Conservation (phyloP, 805 yeast species). For the Suhomyces tanzawaensis region DNA sequence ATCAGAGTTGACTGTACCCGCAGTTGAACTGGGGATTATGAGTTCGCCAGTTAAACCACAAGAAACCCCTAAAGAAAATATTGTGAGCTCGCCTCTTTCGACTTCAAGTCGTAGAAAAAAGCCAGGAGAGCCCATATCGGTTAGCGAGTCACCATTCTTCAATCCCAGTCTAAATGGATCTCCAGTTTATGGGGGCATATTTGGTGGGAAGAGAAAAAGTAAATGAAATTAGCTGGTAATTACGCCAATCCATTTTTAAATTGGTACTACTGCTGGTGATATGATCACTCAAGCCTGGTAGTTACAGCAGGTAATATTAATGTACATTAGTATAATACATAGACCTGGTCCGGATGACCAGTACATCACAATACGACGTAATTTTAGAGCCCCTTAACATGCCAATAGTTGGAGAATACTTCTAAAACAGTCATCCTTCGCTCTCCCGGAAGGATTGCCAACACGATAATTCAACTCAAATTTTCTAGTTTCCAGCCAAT, state of each 20-base stretch:
- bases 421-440: too few relatives aligned
- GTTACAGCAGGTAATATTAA: slow-evolving; percentile 3
- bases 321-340: slow-evolving; percentile 5
- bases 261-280: too few relatives aligned
- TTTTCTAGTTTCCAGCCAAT: too few relatives aligned
- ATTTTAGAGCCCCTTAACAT: background rate
- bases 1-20: background rate
- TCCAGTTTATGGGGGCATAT: background rate
- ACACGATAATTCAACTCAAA: too few relatives aligned
- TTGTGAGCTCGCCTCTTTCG: background rate
- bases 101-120: slow-evolving; percentile 5
- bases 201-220: background rate
- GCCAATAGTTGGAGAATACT: too few relatives aligned
- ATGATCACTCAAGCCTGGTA: too few relatives aligned
- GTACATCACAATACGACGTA: background rate
- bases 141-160: slow-evolving; percentile 37
- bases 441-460: too few relatives aligned
- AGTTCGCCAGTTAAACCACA: slow-evolving; percentile 3
- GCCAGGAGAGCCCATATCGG: slow-evolving; percentile 39
- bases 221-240: too few relatives aligned
- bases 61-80: slow-evolving; percentile 3
- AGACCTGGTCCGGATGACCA: background rate
- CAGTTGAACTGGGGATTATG: background rate
- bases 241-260: too few relatives aligned
- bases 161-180: slow-evolving; percentile 1